Conservation (phyloP, 73 alveolate species). For the Paramecium tetraurelia region DNA sequence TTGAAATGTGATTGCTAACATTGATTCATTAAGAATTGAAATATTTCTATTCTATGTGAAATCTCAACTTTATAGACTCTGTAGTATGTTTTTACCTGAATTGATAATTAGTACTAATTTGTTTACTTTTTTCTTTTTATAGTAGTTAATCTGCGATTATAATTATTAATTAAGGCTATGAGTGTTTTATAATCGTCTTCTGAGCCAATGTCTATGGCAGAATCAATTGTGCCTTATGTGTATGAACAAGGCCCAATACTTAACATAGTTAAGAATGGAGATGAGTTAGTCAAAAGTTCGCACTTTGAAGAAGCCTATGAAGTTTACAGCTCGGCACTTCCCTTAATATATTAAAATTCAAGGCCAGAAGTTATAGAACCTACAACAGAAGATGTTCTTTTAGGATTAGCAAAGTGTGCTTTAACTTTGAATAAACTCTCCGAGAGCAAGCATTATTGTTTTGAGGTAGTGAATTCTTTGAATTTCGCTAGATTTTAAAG, state of each 20-base stretch:
- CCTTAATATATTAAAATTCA: not conserved
- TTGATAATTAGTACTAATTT: not conserved
- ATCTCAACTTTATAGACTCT: not conserved
- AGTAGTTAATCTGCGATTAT: not conserved
- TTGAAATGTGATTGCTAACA: not conserved
- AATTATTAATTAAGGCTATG: not conserved
- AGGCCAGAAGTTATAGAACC: not conserved
- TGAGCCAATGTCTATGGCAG: not conserved
- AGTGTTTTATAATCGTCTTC: not conserved
- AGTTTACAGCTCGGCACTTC: not conserved
- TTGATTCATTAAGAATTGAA: not conserved
- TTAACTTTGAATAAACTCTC: not conserved
- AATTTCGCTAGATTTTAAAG: not conserved
- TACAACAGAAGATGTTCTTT: constrained; percentile 3
- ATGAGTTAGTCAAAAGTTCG: not conserved
- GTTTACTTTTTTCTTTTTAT: not conserved
- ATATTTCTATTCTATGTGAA: not conserved
- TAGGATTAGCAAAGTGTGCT: not conserved
- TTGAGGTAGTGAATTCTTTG: not conserved
- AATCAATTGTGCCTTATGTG: not conserved
- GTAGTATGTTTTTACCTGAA: not conserved
- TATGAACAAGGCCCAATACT: not conserved
- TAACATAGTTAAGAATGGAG: not conserved
- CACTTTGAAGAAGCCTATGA: not conserved
- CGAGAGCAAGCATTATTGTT: not conserved